Percentiles rank a stretch among this genome's conserved stretches.
Evolutionary conservation across 2,329 filamentous ascomycete genomes (phyloP).

Genomic region (Pseudogymnoascus pannorum): DNA sequence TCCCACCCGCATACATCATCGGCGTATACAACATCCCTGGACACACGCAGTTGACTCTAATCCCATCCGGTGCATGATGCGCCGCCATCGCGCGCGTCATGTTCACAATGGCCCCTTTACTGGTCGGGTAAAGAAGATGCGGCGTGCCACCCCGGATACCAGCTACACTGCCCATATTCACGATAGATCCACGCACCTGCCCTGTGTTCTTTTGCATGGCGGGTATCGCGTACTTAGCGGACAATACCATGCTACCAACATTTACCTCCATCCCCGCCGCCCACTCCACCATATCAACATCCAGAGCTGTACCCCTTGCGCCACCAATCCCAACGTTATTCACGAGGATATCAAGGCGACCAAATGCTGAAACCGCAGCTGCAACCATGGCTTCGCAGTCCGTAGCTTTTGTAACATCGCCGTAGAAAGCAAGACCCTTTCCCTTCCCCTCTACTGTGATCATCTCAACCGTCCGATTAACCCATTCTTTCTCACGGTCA

Average conservation of each 20-base stretch:
- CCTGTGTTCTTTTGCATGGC: conserved; percentile 47
- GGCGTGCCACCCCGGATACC: conserved; percentile 42
- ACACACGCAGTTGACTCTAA: conserved; percentile 48
- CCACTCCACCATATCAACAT: conserved; percentile 54
- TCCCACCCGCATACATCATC: conserved; percentile 36
- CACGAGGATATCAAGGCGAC: conserved; percentile 53
- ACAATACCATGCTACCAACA: conserved; percentile 57
- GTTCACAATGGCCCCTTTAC: conserved; percentile 44
- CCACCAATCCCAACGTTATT: conserved; percentile 60
- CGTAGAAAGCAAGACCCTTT: conserved; percentile 36
- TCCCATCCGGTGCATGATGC: conserved; percentile 42
- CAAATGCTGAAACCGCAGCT: conserved; percentile 40
- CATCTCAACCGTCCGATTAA: conserved; percentile 46
- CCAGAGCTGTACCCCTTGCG: conserved; percentile 49
- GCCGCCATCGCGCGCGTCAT: conserved; percentile 49
- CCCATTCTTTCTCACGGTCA: conserved; percentile 40
- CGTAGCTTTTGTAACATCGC: conserved; percentile 45
- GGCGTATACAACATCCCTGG: conserved; percentile 48
- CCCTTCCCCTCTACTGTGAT: conserved; percentile 31
- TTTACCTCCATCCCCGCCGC: conserved; percentile 51
- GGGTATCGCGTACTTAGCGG: conserved; percentile 55
- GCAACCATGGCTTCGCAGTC: conserved; percentile 33
- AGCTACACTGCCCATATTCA: conserved; percentile 58
- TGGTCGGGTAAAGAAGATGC: conserved; percentile 39
- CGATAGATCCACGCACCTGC: conserved; percentile 42